Conservation (phyloP, 2,329 filamentous ascomycete genomes). For the Bipolaris oryzae region DNA sequence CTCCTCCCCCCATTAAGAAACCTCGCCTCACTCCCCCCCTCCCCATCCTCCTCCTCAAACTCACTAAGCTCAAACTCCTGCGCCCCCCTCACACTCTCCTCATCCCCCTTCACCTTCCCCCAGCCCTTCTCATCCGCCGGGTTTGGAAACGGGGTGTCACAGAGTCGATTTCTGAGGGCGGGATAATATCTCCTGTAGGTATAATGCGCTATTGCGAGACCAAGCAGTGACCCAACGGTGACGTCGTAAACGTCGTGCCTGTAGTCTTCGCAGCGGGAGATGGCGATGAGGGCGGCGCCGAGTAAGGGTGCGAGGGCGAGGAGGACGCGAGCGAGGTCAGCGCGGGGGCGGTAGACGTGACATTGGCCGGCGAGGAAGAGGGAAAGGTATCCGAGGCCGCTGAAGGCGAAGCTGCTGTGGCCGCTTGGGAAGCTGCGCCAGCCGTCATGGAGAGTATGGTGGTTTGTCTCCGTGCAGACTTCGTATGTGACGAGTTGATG, state of each 20-base stretch:
- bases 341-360: slow-evolving; percentile 63
- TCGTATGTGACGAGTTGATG: slow-evolving; percentile 65
- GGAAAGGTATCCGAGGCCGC: slow-evolving; percentile 75
- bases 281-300: slow-evolving; percentile 64
- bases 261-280: slow-evolving; percentile 68
- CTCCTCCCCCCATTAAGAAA: slow-evolving; percentile 30
- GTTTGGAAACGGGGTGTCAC: slow-evolving; percentile 58
- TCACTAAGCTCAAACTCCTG: slow-evolving; percentile 48
- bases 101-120: slow-evolving; percentile 53
- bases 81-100: slow-evolving; percentile 46
- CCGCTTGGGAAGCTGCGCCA: slow-evolving; percentile 85
- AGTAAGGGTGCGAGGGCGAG: slow-evolving; percentile 62
- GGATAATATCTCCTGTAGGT: slow-evolving; percentile 68
- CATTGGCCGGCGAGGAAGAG: slow-evolving; percentile 72
- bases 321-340: slow-evolving; percentile 62
- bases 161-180: slow-evolving; percentile 55
- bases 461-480: slow-evolving; percentile 74
- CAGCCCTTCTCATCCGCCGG: slow-evolving; percentile 44
- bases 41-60: slow-evolving; percentile 35
- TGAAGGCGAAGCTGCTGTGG: slow-evolving; percentile 79
- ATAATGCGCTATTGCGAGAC: slow-evolving; percentile 61
- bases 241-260: slow-evolving; percentile 69
- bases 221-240: slow-evolving; percentile 60
- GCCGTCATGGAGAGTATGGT: slow-evolving; percentile 76
- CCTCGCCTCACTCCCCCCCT: slow-evolving; percentile 30